These are phyloP conservation scores for Saccharomycopsis sp. DNA, from an alignment of 805 yeast species.

Conservation along the genomic window DNA sequence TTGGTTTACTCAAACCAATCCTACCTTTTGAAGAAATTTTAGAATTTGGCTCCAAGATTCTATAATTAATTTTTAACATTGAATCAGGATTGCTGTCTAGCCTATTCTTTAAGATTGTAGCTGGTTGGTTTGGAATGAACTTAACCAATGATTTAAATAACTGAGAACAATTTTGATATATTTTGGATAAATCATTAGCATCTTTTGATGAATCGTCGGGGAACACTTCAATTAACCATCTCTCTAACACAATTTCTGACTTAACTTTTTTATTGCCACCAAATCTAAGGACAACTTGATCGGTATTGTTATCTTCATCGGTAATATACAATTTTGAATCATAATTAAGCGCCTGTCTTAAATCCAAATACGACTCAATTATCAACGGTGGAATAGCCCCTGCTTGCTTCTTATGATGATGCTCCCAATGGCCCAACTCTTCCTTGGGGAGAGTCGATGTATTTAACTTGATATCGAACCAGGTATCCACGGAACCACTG, in stretches of 20 bases:
- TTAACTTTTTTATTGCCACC: conserved; percentile 6
- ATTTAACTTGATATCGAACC: conserved; percentile 8
- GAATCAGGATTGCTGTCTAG: neutral
- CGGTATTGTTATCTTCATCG: conserved; percentile 24
- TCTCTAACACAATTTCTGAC: conserved; percentile 15
- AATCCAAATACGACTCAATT: conserved; percentile 12
- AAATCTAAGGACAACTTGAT: neutral
- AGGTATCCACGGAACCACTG: neutral
- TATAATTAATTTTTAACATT: conserved; percentile 5
- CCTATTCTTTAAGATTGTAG: conserved; percentile 4
- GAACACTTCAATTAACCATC: conserved; percentile 16
- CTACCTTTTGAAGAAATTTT: conserved; percentile 17
- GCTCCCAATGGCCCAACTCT: conserved; percentile 8
- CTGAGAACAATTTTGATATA: neutral
- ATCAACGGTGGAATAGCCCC: neutral
- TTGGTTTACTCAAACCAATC: conserved; percentile 15
- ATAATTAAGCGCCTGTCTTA: conserved; percentile 12
- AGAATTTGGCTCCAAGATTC: conserved; percentile 11
- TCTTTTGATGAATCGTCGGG: neutral
- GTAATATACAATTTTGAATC: conserved; percentile 32
- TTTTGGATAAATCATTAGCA: neutral
- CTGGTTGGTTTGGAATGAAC: conserved; percentile 5
- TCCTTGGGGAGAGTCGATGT: conserved; percentile 1
- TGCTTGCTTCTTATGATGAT: neutral
- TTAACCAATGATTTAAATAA: conserved; percentile 1